Base-by-base conservation (phyloP, 225 moss, liverwort and hornwort genomes). In the Asterella californica region DNA sequence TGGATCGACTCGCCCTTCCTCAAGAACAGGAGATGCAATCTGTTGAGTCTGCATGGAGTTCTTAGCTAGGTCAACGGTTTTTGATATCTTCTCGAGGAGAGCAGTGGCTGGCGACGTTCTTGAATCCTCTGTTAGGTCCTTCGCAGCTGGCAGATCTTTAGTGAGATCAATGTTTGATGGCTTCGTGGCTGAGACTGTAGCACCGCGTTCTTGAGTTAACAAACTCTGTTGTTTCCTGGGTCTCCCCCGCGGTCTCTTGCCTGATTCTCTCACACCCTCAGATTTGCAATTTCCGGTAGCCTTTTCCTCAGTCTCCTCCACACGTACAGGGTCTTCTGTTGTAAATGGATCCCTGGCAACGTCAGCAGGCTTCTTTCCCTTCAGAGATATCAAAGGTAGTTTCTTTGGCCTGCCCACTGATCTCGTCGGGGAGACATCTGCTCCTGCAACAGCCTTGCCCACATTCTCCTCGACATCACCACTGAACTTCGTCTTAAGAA, bases 401-500 rank as follows among this genome's bases (percentile, higher is more conserved):
- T 74, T 74, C 74, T 34, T 54, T 21, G 74, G 74, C 38, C 69
- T 38, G 21, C 69, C 69, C 17, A 42, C 38, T 22, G 69, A 19
- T 11, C 69, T 70, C 24, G 24, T 42, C 38, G 37, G 37, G 24
- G 69, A 22, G 0, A 18, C 11, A 34, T 65, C 30, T 30, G 29
- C 65, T 65, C 19, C 57, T 57, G 57, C 2, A 19, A 24, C 57
- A 21, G 2, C 22, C 19, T 57, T 57, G 17, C 22, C 57, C 57
- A 57, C 22, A 57, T 57, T 22, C 14, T 57, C 57, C 57, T 57
- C 57, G 57, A 24, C 57, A 57, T 57, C 22, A 2, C 22, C 57
- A 2, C 57, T 19, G 57, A 2, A 57, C 19, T 57, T 15, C 19
- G 57, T 52, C 52, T 52, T 11, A 6, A 17, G 17, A 52, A 52